Base-by-base conservation (phyloP, 2,329 filamentous ascomycete species). In the Botrytis squamosa region DNA sequence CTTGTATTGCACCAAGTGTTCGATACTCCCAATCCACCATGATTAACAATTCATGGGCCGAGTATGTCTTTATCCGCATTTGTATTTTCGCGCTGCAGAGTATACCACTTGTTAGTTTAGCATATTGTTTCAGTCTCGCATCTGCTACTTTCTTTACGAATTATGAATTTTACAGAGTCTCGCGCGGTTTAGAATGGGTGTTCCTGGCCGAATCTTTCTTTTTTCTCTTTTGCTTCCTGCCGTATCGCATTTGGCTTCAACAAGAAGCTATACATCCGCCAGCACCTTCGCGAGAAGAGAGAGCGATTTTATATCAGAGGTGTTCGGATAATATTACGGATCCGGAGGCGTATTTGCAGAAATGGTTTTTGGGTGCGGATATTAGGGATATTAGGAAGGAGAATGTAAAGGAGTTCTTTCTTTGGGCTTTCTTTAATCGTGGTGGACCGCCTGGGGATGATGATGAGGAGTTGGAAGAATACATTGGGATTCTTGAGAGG, bases 351-450 rank as follows among this genome's bases (percentile, higher is more conserved):
- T 91, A 88, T 76, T 74, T 91, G 42, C 82, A 80, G 69, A 85
- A 84, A 75, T 91, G 89, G 89, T 90, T 91, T 77, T 81, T 86
- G 38, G 86, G 86, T 42, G 87, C 88, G 12, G 82, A 84, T 25
- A 66, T 82, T 4, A 81, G 83, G 42, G 87, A 89, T 42, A 87
- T 91, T 64, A 85, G 85, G 72, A 82, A 85, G 22, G 88, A 90
- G 46, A 90, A 91, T 78, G 77, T 91, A 69, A 88, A 87, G 80
- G 87, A 89, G 72, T 90, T 89, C 78, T 83, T 89, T 33, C 81
- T 85, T n/a, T 91, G 88, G 89, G 88, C 86, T 0, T 87, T 91
- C 70, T 84, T 88, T 66, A 87, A 86, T 75, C 82, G 83, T 16
- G 84, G 82, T 16, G 82, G 85, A 6, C 80, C 81, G 66, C 82